These are phyloP conservation scores for Monosporascus sp. DNA, from an alignment of 2,329 filamentous ascomycete species.

Conservation along the genomic window DNA sequence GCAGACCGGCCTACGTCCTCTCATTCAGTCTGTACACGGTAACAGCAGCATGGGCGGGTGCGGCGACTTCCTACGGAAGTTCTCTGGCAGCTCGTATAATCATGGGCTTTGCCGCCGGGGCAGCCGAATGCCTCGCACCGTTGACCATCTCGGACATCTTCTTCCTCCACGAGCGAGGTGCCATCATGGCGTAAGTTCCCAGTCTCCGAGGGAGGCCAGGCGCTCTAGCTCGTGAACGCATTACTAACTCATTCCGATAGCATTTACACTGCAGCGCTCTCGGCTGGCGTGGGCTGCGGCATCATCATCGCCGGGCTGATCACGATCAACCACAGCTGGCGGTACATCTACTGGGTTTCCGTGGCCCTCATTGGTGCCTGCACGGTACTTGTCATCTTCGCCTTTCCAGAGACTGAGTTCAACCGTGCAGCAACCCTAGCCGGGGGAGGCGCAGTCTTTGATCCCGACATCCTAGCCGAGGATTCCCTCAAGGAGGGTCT, in stretches of 20 bases:
- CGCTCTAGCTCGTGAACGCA: too few species aligned
- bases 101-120: slow-evolving; percentile 31
- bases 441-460: too few species aligned
- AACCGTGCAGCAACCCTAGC: too few species aligned
- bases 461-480: too few species aligned
- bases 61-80: slow-evolving; percentile 4
- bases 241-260: too few species aligned
- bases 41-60: not conserved
- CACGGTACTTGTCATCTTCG: slow-evolving; percentile 30
- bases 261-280: too few species aligned
- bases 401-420: slow-evolving; percentile 30
- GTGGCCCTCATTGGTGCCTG: slow-evolving; percentile 27
- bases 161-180: slow-evolving; percentile 33
- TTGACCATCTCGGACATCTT: slow-evolving; percentile 35
- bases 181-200: slow-evolving; percentile 20
- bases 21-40: too few species aligned
- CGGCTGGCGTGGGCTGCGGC: not conserved
- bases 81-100: slow-evolving; percentile 26
- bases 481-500: too few species aligned
- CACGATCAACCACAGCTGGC: slow-evolving; percentile 26
- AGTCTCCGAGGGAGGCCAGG: too few species aligned
- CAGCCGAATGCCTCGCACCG: slow-evolving; percentile 33
- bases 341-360: slow-evolving; percentile 30
- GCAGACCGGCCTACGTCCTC: slow-evolving; percentile 22
- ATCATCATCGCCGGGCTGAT: slow-evolving; percentile 15